Conservation (phyloP, 371 early-diverging fungal genomes). For the Lichtheimia ramosa region DNA sequence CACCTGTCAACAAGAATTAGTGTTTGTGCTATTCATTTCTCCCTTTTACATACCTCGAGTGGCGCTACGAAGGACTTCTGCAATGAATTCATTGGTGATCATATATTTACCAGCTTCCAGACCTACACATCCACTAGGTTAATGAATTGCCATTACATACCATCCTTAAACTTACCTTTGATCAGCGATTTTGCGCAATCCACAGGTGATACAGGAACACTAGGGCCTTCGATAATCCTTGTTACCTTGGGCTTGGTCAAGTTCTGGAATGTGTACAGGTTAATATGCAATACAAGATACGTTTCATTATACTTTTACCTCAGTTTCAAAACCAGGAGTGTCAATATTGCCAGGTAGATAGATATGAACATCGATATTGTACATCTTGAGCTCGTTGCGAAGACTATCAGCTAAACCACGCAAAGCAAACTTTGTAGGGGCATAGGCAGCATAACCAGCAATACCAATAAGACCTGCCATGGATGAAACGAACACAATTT, state of each 20-base stretch:
- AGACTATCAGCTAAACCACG: conserved; percentile 75
- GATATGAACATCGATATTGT: conserved; percentile 72
- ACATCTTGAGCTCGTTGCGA: conserved; percentile 70
- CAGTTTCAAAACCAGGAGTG: conserved; percentile 77
- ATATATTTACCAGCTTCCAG: conserved; percentile 43
- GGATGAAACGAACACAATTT: conserved; percentile 83
- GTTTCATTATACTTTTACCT: conserved; percentile 27
- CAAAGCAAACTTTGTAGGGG: conserved; percentile 83
- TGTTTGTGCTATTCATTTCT: background rate
- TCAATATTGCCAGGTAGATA: conserved; percentile 82
- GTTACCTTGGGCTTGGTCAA: conserved; percentile 81
- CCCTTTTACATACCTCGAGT: conserved; percentile 28
- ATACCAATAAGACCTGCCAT: conserved; percentile 74
- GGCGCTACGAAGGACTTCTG: conserved; percentile 45
- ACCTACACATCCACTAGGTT: conserved; percentile 1
- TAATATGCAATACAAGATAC: background rate
- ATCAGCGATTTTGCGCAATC: conserved; percentile 63
- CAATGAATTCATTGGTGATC: conserved; percentile 52
- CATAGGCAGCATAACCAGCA: conserved; percentile 80
- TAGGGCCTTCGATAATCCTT: conserved; percentile 74
- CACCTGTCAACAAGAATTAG: conserved; percentile 17
- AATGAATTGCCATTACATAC: conserved; percentile 54
- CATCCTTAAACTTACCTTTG: conserved; percentile 27
- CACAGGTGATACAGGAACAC: conserved; percentile 58
- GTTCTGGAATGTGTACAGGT: conserved; percentile 41